Conservation (phyloP, 2,329 filamentous ascomycete species). For the Celoporthe dispersa region DNA sequence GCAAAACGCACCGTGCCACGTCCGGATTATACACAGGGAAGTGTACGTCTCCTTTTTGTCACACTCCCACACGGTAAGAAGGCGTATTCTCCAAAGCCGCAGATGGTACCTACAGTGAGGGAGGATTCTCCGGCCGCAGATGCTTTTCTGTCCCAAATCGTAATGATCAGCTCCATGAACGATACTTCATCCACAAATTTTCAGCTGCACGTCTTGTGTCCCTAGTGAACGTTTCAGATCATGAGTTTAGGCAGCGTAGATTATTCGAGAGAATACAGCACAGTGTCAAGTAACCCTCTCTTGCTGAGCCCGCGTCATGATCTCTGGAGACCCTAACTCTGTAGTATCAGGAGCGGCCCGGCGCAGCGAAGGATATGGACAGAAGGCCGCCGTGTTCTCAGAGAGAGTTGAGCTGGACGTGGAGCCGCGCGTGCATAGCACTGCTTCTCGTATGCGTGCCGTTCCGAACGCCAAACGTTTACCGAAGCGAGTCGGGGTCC, state of each 20-base stretch:
- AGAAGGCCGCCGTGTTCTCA: background rate
- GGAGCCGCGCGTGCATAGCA: background rate
- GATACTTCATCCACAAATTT: background rate
- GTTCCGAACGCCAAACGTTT: background rate
- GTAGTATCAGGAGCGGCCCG: background rate
- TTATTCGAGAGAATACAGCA: background rate
- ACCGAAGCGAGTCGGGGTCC: background rate
- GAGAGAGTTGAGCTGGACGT: background rate
- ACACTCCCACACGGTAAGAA: background rate
- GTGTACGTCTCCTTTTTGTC: background rate
- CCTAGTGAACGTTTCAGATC: background rate
- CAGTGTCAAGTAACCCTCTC: background rate
- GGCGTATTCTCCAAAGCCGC: background rate
- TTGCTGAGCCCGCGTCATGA: background rate
- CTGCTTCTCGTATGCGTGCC: background rate
- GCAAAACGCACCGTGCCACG: background rate
- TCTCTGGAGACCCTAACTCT: background rate
- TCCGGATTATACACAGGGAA: background rate
- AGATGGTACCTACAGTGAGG: background rate
- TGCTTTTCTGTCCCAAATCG: background rate
- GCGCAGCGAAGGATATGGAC: background rate
- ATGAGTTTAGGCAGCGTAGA: background rate
- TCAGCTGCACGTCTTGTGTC: background rate
- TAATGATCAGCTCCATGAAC: background rate
- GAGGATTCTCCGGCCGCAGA: background rate